These are phyloP conservation scores for Solidago caesia DNA, from an alignment of 129 eudicot genomes.

Conservation along the genomic window DNA sequence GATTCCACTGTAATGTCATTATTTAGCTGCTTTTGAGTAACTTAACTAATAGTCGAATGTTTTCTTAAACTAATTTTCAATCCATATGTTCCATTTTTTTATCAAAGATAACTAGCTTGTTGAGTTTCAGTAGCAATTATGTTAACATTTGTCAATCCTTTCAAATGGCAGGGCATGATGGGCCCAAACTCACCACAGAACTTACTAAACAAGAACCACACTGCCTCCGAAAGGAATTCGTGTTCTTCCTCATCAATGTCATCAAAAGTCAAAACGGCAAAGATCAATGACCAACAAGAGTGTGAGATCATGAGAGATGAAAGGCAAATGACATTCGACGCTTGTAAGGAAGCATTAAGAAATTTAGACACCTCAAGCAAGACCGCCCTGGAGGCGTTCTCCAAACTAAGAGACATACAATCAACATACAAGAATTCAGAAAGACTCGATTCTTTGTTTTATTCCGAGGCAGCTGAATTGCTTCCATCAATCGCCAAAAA, in stretches of 20 bases:
- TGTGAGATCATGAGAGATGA: constrained; percentile 12
- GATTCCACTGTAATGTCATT: background rate
- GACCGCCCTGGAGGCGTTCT: constrained; percentile 43
- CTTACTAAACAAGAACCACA: background rate
- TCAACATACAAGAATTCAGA: constrained; percentile 20
- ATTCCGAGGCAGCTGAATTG: constrained; percentile 45
- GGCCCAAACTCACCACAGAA: constrained; percentile 22
- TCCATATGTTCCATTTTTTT: background rate
- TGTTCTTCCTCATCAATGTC: constrained; percentile 20
- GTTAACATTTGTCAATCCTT: background rate
- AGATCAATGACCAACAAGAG: constrained; percentile 27
- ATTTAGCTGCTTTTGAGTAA: background rate
- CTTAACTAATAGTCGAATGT: background rate
- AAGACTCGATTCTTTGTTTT: constrained; percentile 42
- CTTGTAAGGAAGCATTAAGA: constrained; percentile 53
- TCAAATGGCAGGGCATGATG: constrained; percentile 14
- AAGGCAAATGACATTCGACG: constrained; percentile 25
- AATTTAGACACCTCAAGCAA: constrained; percentile 53
- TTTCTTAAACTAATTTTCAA: background rate
- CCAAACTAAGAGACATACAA: constrained; percentile 29
- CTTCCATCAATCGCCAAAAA: constrained; percentile 54
- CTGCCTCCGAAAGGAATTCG: constrained; percentile 15
- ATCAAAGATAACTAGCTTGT: background rate
- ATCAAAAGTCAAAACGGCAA: constrained; percentile 9
- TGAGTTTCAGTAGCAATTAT: background rate